Evolutionary conservation across 2,329 filamentous ascomycete genomes (phyloP).

Genomic region (Epichloe typhina): DNA sequence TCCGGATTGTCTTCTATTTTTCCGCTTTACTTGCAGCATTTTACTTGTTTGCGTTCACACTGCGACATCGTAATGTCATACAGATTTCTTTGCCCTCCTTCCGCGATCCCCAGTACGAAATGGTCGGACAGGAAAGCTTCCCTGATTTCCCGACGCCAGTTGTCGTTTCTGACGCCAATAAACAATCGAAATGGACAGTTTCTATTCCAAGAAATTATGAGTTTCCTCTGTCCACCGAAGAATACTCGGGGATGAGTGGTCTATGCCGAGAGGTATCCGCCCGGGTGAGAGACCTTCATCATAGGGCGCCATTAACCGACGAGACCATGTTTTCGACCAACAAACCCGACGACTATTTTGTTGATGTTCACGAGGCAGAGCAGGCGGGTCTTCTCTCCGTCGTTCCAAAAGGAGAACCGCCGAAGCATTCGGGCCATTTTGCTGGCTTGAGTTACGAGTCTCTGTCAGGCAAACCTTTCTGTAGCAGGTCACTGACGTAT

Average conservation of each 20-base stretch:
- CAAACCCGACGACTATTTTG: slow-evolving; percentile 51
- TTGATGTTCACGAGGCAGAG: slow-evolving; percentile 65
- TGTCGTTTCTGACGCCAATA: slow-evolving; percentile 50
- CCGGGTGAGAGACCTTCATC: slow-evolving; percentile 36
- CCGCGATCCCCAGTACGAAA: slow-evolving; percentile 43
- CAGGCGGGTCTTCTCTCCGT: slow-evolving; percentile 45
- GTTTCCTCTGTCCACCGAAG: slow-evolving; percentile 52
- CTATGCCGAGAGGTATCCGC: slow-evolving; percentile 53
- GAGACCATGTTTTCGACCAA: slow-evolving; percentile 41
- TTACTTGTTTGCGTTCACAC: slow-evolving; percentile 28
- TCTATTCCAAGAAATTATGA: slow-evolving; percentile 54
- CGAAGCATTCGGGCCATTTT: slow-evolving; percentile 29
- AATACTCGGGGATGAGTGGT: slow-evolving; percentile 58
- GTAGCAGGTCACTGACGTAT: slow-evolving; percentile 61
- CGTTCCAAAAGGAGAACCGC: slow-evolving; percentile 20
- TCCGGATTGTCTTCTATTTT: slow-evolving; percentile 43
- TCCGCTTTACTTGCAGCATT: slow-evolving; percentile 35
- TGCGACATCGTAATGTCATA: slow-evolving; percentile 16
- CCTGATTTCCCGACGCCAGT: slow-evolving; percentile 63
- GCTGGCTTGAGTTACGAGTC: slow-evolving; percentile 34
- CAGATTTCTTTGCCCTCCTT: slow-evolving; percentile 29
- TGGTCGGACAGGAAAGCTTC: slow-evolving; percentile 51
- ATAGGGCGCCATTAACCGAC: slow-evolving; percentile 26
- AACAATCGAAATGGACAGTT: slow-evolving; percentile 64
- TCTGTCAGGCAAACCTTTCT: slow-evolving; percentile 40